Evolutionary conservation across 2,329 filamentous ascomycete species (phyloP).

Genomic region (Ambrosiella beaveri): DNA sequence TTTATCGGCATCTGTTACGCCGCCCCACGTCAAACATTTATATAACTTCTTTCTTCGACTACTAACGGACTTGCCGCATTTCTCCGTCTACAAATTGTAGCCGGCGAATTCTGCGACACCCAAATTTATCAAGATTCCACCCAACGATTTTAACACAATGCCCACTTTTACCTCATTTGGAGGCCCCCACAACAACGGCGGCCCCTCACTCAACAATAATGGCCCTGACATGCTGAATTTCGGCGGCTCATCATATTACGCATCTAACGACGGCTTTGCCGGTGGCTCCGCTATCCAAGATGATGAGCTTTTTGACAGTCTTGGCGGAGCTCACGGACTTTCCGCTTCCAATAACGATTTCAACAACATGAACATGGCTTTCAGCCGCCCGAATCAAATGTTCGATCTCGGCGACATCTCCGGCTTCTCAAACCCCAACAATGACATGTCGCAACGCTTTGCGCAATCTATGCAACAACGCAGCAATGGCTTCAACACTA

Average conservation of each 20-base stretch:
- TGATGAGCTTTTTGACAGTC: too few species aligned
- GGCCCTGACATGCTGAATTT: slow-evolving; percentile 50
- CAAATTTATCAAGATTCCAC: neutral
- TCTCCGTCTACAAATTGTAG: slow-evolving; percentile 1
- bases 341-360: slow-evolving; percentile 39
- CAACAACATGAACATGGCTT: slow-evolving; percentile 39
- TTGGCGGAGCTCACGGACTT: slow-evolving; percentile 26
- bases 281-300: slow-evolving; percentile 19
- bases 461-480: slow-evolving; percentile 43
- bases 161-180: slow-evolving; percentile 1
- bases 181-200: slow-evolving; percentile 6
- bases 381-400: slow-evolving; percentile 23
- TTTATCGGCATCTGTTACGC: neutral
- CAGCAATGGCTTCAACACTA: slow-evolving; percentile 64
- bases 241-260: slow-evolving; percentile 44
- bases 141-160: neutral
- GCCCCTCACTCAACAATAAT: slow-evolving; percentile 6
- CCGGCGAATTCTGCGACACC: neutral
- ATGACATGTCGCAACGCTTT: slow-evolving; percentile 69
- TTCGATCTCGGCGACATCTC: slow-evolving; percentile 43
- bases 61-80: neutral
- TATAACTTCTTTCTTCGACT: neutral
- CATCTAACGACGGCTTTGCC: slow-evolving; percentile 56
- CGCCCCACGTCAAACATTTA: neutral
- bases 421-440: slow-evolving; percentile 78